These are phyloP conservation scores for Malassezia restricta DNA, from an alignment of 1,284 basidiomycete species.

Conservation along the genomic window DNA sequence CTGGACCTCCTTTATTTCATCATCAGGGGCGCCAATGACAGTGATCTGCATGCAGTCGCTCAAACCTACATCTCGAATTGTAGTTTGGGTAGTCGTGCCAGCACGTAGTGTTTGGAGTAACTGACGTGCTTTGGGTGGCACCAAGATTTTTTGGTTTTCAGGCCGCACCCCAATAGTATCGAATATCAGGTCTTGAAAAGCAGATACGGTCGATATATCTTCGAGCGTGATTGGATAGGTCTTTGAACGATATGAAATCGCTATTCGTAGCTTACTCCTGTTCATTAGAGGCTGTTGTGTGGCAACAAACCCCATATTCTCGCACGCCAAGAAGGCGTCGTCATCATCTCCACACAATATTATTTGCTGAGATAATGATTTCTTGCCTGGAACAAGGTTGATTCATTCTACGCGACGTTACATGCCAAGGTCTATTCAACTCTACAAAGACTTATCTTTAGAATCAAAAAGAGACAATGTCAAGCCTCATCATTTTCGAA, in stretches of 20 bases:
- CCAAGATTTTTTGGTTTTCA: conserved; percentile 6
- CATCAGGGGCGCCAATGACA: conserved; percentile 1
- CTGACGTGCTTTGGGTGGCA: background rate
- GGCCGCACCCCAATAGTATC: background rate
- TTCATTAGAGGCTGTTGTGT: background rate
- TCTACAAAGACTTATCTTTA: too few species aligned
- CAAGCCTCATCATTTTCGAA: too few species aligned
- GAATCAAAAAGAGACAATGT: too few species aligned
- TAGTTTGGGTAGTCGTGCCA: background rate
- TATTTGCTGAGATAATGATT: too few species aligned
- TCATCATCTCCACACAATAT: too few species aligned
- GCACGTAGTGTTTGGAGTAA: background rate
- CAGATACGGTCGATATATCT: background rate
- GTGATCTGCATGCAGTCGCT: background rate
- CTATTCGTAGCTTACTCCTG: background rate
- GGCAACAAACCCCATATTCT: too few species aligned
- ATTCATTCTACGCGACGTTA: too few species aligned
- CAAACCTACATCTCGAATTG: background rate
- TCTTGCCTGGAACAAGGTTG: too few species aligned
- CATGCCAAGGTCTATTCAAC: too few species aligned
- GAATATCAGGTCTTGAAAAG: conserved; percentile 1
- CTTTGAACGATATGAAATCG: background rate
- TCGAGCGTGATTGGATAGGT: background rate
- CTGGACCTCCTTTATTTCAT: background rate
- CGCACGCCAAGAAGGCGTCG: too few species aligned